A percentile compares a stretch with the other conserved stretches of the same genome.
These are phyloP conservation scores for Phytopythium boreale DNA, from an alignment of 352 stramenopile species.

Conservation along the genomic window DNA sequence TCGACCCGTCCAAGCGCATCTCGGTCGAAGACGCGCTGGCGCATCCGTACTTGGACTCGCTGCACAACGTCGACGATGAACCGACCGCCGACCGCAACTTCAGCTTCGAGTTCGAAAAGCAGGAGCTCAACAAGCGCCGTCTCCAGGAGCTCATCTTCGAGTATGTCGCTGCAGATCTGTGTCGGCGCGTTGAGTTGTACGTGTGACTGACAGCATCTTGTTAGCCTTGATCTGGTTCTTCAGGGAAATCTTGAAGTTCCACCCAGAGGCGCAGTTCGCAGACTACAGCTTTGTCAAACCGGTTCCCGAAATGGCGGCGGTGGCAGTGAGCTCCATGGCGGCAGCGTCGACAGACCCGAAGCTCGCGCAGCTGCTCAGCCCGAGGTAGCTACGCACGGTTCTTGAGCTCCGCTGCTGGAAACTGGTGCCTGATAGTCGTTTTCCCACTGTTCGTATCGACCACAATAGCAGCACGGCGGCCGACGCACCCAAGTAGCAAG, in stretches of 20 bases:
- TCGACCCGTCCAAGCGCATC: conserved; percentile 87
- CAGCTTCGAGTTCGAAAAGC: conserved; percentile 89
- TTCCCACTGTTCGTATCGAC: not conserved
- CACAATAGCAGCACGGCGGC: conserved; percentile 1
- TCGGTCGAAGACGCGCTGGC: conserved; percentile 91
- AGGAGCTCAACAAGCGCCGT: conserved; percentile 74
- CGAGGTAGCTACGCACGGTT: conserved; percentile 24
- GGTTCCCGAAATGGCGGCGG: not conserved
- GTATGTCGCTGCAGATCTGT: conserved; percentile 27
- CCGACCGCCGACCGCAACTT: conserved; percentile 72
- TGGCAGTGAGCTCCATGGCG: not conserved
- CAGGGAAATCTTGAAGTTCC: conserved; percentile 75
- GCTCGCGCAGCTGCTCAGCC: conserved; percentile 48
- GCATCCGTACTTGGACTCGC: conserved; percentile 88
- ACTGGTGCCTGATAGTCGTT: not conserved
- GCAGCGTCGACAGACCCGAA: conserved; percentile 20
- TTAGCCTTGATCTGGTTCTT: conserved; percentile 1
- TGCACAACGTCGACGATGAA: conserved; percentile 93
- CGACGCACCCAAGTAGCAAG: conserved; percentile 1
- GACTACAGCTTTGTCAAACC: conserved; percentile 2
- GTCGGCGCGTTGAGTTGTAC: not conserved
- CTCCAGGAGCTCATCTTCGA: conserved; percentile 88
- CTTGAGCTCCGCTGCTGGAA: not conserved
- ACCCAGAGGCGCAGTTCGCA: conserved; percentile 37
- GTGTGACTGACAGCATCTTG: not conserved